Percentiles rank a stretch among this genome's conserved stretches.
Conservation (phyloP, 768 basidiomycete genomes). For the Mrakia blollopis region DNA sequence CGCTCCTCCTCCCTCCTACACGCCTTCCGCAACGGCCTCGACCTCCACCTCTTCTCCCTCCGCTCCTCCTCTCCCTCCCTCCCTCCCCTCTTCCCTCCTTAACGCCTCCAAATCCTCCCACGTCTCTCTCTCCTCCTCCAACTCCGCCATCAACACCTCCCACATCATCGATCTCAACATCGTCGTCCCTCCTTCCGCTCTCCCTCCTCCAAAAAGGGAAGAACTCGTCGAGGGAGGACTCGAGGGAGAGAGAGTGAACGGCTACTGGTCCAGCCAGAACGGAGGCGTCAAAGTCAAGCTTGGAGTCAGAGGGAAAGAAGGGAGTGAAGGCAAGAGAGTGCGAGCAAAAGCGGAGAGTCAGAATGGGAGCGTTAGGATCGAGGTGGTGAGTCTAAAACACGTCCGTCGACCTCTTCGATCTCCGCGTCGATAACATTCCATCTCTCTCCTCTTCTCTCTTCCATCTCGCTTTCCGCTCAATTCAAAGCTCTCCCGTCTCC, state of each 20-base stretch:
- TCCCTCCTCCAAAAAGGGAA: not conserved
- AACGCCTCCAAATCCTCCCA: conserved; percentile 22
- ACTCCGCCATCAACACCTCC: not conserved
- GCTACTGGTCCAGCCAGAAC: conserved; percentile 6
- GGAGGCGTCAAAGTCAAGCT: conserved; percentile 8
- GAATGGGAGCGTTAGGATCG: not conserved
- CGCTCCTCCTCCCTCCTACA: not conserved
- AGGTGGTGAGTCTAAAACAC: conserved; percentile 5
- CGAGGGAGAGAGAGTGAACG: not conserved
- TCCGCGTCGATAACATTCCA: not conserved
- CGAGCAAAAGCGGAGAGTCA: not conserved
- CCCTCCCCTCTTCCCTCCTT: not conserved
- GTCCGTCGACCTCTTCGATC: no score
- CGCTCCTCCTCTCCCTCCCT: not conserved
- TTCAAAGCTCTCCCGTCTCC: conserved; percentile 9
- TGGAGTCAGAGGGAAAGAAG: not conserved
- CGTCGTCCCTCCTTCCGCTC: not conserved
- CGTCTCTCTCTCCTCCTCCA: not conserved
- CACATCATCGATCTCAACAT: conserved; percentile 22
- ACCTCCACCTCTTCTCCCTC: not conserved
- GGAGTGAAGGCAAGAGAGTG: not conserved
- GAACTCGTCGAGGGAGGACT: not conserved
- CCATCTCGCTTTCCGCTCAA: not conserved
- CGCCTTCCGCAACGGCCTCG: not conserved
- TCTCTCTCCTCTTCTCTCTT: no score